Evolutionary conservation across 352 stramenopile species (phyloP), one percentile per base, ranked within the genome.

Genomic region (Phytophthora nicotianae): DNA sequence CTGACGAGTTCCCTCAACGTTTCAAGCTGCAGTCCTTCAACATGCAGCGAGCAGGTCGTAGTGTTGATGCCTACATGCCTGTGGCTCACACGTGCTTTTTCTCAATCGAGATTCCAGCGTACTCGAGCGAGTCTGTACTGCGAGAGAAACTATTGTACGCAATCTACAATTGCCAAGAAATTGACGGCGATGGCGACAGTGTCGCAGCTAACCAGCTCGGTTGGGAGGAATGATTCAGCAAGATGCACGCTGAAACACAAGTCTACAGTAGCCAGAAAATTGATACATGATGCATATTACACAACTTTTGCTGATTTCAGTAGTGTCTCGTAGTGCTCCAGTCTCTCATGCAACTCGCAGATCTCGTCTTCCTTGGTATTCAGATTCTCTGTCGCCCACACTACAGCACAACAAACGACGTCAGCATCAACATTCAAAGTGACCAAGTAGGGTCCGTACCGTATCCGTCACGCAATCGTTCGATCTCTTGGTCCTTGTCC

Each of bases 71-170:
- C 14, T 98, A 98, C 63, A 78, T 99, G 37, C 97, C 97, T 6
- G 96, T 98, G 59, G 91, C 97, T 21, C 97, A 98, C 63, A 99
- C 97, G n/a, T 99, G 97, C 70, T 99, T 99, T 79, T 99, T 99
- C 70, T 96, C 91, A 5, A 78, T 99, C 27, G 95, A 96, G 27
- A 64, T 99, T 20, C 97, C 97, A 14, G 65, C 86, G 37, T 99
- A 99, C 72, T 97, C 90, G 37, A 95, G 73, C 43, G 65, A 88
- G 29, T 58, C 77, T 26, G 75, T 96, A 6, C 63, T 96, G 33
- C 62, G 73, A 14, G 79, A 90, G 38, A 94, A 92, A 61, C 58
- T 98, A 20, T 59, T 91, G 13, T 98, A 97, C 49, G 91, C 93
- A 27, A 98, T 98, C 46, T 94, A 96, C 72, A 97, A 98, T 66